phyloP scores from a whole-genome alignment of 2,329 filamentous ascomycete genomes.

The Neofusicoccum sp. region DNA sequence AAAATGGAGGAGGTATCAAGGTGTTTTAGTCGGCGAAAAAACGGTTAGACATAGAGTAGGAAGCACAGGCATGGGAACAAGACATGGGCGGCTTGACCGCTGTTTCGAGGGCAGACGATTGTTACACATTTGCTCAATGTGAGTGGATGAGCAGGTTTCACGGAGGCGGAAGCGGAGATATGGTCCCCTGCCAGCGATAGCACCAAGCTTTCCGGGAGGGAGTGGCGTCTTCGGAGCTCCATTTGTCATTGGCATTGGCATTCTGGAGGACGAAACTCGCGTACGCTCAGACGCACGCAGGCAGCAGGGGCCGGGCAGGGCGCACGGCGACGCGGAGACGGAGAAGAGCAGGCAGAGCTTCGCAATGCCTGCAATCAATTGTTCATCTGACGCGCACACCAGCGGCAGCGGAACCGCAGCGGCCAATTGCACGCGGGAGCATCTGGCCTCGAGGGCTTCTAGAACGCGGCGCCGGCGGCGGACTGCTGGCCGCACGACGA shows the following conservation, averaged over 20 bases:
- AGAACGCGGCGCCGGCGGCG: background rate
- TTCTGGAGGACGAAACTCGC: background rate
- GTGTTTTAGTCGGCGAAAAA: conserved; percentile 19
- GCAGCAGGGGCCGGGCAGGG: conserved; percentile 9
- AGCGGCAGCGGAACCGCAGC: background rate
- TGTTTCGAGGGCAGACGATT: background rate
- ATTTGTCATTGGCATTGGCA: background rate
- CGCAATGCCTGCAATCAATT: background rate
- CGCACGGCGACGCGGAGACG: background rate
- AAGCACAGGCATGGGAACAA: background rate
- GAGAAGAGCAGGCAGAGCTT: background rate
- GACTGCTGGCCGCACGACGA: conserved; percentile 2
- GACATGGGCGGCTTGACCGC: conserved; percentile 12
- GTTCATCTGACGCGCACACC: background rate
- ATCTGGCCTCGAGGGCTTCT: background rate
- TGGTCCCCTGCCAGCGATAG: background rate
- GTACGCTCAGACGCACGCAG: background rate
- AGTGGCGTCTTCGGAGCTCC: background rate
- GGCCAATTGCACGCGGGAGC: background rate
- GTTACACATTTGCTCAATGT: background rate
- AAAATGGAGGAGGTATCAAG: background rate
- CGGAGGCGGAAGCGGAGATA: no score
- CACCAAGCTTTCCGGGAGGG: background rate
- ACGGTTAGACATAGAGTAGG: background rate
- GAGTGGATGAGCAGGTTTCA: background rate